Base-by-base conservation (phyloP, 2,329 filamentous ascomycete species). In the Sclerotinia minor region DNA sequence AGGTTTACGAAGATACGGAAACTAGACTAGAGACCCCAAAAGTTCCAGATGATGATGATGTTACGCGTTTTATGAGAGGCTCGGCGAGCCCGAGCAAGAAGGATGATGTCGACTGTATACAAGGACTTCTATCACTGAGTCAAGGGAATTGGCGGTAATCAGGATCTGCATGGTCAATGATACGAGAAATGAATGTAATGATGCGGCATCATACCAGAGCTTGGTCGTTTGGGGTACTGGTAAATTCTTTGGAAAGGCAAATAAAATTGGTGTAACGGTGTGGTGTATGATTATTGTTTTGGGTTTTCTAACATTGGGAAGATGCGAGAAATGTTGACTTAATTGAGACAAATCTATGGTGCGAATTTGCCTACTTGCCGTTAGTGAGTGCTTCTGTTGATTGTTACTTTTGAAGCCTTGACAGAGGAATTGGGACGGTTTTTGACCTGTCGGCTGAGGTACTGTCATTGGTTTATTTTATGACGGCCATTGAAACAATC, bases 21-120 rank as follows among this genome's bases (percentile, higher is more conserved):
- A 71, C 73, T 63, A 50, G 9, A 53, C 64, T 24, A 7, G 68
- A 71, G 50, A 29, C 57, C 5, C 70, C 26, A 19, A 41, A 67
- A 67, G 35, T 9, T 17, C 49, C 70, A n/a, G n/a, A n/a, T 7
- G 86, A 89, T 67, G 82, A 85, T 5, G 90, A 95, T 63, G 83
- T 94, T 54, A 86, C 90, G 70, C 83, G 82, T 4, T 94, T 94
- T 78, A 94, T 95, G 89, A 81, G 83, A 45, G 83, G 83, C 61
- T 84, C 85, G 44, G 83, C 87, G 70, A 87, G 86, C 76, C 88
- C 87, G 11, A 89, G 89, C 76, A 92, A 92, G 79, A 89, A 87
- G 77, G 86, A 88, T 67, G 94, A 97, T 76, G 83, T 96, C 78
- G 92, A 96, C 76, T 96, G 92, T 76, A 89, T 97, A 58, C 92